Evolutionary conservation across 768 basidiomycete species (phyloP), one percentile per base, ranked within the genome.

Genomic region (Calvatia gigantea): DNA sequence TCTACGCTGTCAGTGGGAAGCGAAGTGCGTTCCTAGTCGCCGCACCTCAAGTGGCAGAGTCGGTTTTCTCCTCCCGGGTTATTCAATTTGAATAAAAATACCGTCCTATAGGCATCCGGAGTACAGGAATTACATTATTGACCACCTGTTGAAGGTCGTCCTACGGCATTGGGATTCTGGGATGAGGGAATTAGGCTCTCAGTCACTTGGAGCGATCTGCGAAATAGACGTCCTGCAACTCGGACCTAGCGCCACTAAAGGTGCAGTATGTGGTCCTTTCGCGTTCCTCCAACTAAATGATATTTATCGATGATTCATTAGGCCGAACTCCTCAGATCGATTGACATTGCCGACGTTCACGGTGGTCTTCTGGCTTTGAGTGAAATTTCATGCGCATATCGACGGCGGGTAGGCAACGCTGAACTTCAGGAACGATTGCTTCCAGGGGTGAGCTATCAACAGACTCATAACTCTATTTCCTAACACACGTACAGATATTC

Each of bases 1-100:
- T 98, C 70, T 98, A 93, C 72, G 87, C 93, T 37, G 89, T 98
- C 56, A 91, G 94, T 62, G 76, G 92, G 23, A 75, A 92, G 50
- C 79, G 87, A 60, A 89, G 91, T 60, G 86, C 96, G 0, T 97
- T 94, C 67, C 71, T 91, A n/a, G 69, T 78, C 14, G 91, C 92
- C 37, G 93, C 94, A 53, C 87, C 89, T 42, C 84, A 89, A 64
- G 91, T 97, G 41, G 91, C 94, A 28, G 79, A 82, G 94, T 96
- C 66, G 65, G 91, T 79, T 11, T 45, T n/a, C 17, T 43, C 37
- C 23, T 43, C 43, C 48, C 21, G 45, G 45, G 43, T 58, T n/a
- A n/a, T n/a, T n/a, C n/a, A n/a, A n/a, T n/a, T n/a, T n/a, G n/a
- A n/a, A n/a, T n/a, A n/a, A n/a, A n/a, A n/a, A n/a, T n/a, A n/a